phyloP scores from a whole-genome alignment of 2,329 filamentous ascomycete genomes.

The Cercospora citrullina region DNA sequence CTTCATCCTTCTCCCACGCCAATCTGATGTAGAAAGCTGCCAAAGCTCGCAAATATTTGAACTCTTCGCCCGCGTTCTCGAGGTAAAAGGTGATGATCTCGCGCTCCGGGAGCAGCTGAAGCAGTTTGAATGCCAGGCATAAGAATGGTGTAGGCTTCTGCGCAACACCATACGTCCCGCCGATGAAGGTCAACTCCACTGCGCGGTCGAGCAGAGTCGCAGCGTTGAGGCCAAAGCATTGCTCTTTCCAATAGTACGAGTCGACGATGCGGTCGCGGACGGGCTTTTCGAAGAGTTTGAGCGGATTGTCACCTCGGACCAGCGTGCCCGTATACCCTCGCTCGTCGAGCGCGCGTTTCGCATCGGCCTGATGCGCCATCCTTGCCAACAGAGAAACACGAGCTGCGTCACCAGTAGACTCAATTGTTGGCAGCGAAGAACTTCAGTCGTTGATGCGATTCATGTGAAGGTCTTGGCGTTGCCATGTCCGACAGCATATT shows the following conservation, averaged over 20 bases:
- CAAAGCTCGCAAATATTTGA: conserved; percentile 80
- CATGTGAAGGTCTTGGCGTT: conserved; percentile 16
- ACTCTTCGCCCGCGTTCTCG: conserved; percentile 67
- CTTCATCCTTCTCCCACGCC: conserved; percentile 77
- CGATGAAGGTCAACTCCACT: conserved; percentile 78
- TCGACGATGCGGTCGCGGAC: conserved; percentile 94
- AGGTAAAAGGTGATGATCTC: conserved; percentile 80
- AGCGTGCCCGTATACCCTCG: conserved; percentile 75
- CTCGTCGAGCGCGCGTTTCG: conserved; percentile 76
- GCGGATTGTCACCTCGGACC: conserved; percentile 87
- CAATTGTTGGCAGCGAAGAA: neutral
- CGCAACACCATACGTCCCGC: conserved; percentile 79
- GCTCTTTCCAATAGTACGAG: conserved; percentile 97
- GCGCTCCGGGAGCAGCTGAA: conserved; percentile 80
- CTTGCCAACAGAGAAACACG: neutral
- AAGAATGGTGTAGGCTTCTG: conserved; percentile 92
- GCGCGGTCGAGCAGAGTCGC: conserved; percentile 83
- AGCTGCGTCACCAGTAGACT: neutral
- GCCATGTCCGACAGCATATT: conserved; percentile 5
- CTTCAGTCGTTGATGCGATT: neutral
- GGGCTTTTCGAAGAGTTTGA: conserved; percentile 93
- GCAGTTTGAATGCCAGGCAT: conserved; percentile 89
- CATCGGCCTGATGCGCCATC: conserved; percentile 72
- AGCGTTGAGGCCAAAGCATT: conserved; percentile 91
- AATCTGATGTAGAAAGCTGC: conserved; percentile 92